phyloP scores from a whole-genome alignment of 1,139 yeast species.

The Candida tropicalis region DNA sequence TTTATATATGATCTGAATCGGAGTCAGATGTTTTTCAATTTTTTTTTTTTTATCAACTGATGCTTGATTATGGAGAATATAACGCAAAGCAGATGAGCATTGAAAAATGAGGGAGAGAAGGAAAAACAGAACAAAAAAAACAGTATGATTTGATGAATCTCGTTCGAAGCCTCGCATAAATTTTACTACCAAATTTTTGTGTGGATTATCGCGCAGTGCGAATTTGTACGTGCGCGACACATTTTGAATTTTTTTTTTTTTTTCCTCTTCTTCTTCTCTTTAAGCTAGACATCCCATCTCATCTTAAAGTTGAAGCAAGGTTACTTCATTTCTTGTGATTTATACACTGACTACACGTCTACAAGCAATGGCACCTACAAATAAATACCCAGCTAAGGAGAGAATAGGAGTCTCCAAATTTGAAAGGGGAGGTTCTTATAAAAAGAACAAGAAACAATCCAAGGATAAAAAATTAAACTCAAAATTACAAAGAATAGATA shows the following conservation, averaged over 20 bases:
- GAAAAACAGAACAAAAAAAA: not conserved
- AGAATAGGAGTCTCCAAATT: conserved; percentile 22
- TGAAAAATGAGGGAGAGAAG: not conserved
- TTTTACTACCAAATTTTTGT: not conserved
- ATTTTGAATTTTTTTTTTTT: conserved; percentile 1
- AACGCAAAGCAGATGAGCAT: no score
- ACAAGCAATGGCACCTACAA: not conserved
- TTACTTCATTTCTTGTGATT: no score
- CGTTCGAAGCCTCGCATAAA: not conserved
- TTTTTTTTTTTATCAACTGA: not conserved
- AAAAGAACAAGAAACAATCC: conserved; percentile 20
- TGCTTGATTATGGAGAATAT: not conserved
- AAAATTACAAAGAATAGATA: conserved; percentile 66
- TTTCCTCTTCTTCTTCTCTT: conserved; percentile 3
- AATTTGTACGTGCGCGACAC: not conserved
- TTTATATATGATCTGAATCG: no score
- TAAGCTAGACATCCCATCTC: not conserved
- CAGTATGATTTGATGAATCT: conserved; percentile 2
- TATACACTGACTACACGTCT: no score
- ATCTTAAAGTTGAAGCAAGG: not conserved
- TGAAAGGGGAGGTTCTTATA: conserved; percentile 18
- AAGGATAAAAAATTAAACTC: conserved; percentile 68
- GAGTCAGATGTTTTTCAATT: not conserved
- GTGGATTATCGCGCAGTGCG: not conserved
- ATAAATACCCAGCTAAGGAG: conserved; percentile 12